Conservation (phyloP, 306 rosid species). For the Cucurbita pepo region DNA sequence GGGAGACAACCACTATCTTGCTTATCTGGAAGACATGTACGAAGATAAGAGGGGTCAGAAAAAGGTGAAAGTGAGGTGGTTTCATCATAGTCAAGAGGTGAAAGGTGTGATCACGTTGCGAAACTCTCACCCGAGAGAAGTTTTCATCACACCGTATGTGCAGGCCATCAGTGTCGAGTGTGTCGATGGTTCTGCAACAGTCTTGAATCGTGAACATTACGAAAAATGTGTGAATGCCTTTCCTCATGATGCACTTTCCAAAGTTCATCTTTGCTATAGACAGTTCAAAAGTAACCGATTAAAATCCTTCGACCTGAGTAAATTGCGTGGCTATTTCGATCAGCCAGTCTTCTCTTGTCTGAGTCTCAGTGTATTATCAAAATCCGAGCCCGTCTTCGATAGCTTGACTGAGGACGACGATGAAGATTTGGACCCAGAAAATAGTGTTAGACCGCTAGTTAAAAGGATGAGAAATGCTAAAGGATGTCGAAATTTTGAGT, state of each 20-base stretch:
- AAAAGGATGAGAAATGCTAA: conserved; percentile 60
- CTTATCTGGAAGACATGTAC: conserved; percentile 92
- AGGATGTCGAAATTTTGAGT: conserved; percentile 24
- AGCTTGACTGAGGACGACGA: conserved; percentile 37
- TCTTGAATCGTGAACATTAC: conserved; percentile 71
- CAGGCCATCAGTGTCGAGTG: conserved; percentile 98
- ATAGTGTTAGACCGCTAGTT: conserved; percentile 35
- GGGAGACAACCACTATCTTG: conserved; percentile 74
- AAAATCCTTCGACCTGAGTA: conserved; percentile 79
- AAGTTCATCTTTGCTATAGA: conserved; percentile 67
- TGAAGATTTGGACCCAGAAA: conserved; percentile 37
- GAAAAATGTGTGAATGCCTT: conserved; percentile 47
- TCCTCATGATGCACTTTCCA: conserved; percentile 44
- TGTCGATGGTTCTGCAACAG: conserved; percentile 82
- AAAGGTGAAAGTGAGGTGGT: conserved; percentile 96
- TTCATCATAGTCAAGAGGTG: conserved; percentile 91
- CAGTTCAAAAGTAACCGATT: conserved; percentile 77
- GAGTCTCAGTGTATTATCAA: conserved; percentile 31
- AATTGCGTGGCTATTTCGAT: conserved; percentile 65
- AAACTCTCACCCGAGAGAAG: conserved; percentile 85
- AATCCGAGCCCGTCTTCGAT: conserved; percentile 21
- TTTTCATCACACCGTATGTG: conserved; percentile 77
- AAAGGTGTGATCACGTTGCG: conserved; percentile 52
- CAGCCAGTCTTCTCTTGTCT: conserved; percentile 74
- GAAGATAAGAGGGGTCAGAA: conserved; percentile 91